Conservation (phyloP, 805 yeast genomes). For the Spathaspora sp. region DNA sequence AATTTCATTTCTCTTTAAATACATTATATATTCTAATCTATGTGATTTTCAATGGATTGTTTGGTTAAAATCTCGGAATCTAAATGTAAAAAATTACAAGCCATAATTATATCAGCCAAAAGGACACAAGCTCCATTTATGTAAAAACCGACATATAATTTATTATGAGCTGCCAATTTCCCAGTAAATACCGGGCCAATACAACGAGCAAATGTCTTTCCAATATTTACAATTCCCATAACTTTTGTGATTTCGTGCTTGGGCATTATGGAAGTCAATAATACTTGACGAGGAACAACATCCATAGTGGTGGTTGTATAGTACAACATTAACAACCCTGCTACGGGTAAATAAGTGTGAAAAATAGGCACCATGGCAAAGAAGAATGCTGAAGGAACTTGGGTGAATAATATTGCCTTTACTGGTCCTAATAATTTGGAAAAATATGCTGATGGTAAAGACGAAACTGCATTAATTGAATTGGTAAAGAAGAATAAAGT, state of each 20-base stretch:
- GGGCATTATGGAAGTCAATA: constrained; percentile 64
- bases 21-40: background rate
- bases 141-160: constrained; percentile 47
- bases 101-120: constrained; percentile 44
- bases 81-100: constrained; percentile 36
- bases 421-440: constrained; percentile 75
- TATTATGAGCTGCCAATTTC: constrained; percentile 50
- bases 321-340: constrained; percentile 49
- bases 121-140: constrained; percentile 52
- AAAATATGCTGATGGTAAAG: constrained; percentile 71
- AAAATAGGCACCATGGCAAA: constrained; percentile 32
- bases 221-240: constrained; percentile 83
- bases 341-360: constrained; percentile 34
- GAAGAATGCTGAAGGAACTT: constrained; percentile 72
- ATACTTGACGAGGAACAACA: constrained; percentile 85
- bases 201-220: constrained; percentile 80
- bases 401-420: constrained; percentile 67
- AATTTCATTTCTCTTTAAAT: too few relatives aligned
- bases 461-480: constrained; percentile 60
- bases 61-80: constrained; percentile 29
- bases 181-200: constrained; percentile 84
- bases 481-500: constrained; percentile 62
- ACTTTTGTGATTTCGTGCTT: constrained; percentile 66
- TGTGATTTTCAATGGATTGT: constrained; percentile 7
- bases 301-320: constrained; percentile 77